These are phyloP conservation scores for Dothistroma septosporum DNA, from an alignment of 2,329 filamentous ascomycete genomes.

Conservation along the genomic window DNA sequence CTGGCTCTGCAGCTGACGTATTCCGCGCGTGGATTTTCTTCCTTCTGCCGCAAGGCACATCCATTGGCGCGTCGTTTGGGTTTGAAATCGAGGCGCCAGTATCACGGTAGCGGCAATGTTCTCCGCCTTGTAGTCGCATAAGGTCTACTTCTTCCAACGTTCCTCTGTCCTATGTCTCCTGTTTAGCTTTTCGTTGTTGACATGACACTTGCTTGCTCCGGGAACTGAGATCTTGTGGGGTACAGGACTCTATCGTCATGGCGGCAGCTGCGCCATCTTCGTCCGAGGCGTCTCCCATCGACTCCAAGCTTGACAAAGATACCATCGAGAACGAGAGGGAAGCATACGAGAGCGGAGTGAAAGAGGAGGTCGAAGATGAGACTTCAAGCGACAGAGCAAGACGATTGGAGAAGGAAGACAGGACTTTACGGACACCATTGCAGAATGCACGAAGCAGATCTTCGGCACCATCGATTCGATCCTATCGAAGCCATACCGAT, in stretches of 20 bases:
- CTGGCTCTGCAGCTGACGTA: background rate
- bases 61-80: background rate
- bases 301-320: slow-evolving; percentile 5
- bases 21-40: background rate
- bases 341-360: background rate
- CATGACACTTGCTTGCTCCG: background rate
- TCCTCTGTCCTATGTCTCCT: background rate
- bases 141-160: background rate
- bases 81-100: slow-evolving; percentile 5
- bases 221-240: background rate
- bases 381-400: slow-evolving; percentile 35
- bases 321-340: slow-evolving; percentile 28
- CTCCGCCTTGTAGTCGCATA: background rate
- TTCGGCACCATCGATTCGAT: slow-evolving; percentile 29
- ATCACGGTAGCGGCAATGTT: background rate
- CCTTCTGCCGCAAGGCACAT: background rate
- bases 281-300: background rate
- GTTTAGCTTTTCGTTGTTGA: background rate
- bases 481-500: slow-evolving; percentile 27
- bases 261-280: background rate
- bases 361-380: slow-evolving; percentile 8
- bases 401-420: slow-evolving; percentile 34
- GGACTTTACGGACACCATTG: slow-evolving; percentile 3
- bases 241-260: background rate
- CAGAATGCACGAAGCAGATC: slow-evolving; percentile 24